Conservation (phyloP, 202 grass and related monocot species). For the Saccharum hybrid region DNA sequence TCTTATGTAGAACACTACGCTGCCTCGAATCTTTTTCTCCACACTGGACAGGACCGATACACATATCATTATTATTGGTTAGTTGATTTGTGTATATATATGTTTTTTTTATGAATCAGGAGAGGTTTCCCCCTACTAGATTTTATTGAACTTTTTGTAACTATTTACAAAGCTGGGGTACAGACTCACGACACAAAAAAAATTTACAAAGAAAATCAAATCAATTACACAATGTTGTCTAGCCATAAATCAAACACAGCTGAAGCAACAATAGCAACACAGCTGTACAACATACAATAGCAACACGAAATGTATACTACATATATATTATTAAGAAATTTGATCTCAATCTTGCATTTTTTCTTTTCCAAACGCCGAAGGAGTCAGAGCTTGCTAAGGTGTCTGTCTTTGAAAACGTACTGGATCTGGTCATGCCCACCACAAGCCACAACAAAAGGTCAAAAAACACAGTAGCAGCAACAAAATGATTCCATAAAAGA, state of each 20-base stretch:
- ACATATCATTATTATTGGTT: no score
- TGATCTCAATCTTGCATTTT: not conserved
- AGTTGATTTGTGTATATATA: no score
- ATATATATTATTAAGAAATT: not conserved
- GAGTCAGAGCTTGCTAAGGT: not conserved
- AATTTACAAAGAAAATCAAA: no score
- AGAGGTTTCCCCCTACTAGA: no score
- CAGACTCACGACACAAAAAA: no score
- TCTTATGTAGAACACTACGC: no score
- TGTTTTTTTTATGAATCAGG: not conserved
- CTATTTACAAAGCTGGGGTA: no score
- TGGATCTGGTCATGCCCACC: not conserved
- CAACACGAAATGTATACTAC: not conserved
- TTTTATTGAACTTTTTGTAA: no score
- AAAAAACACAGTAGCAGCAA: not conserved
- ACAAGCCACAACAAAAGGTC: slow-evolving; percentile 5
- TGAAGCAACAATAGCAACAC: not conserved
- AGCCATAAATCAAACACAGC: no score
- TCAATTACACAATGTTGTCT: no score
- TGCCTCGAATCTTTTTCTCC: no score
- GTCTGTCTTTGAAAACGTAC: slow-evolving; percentile 1
- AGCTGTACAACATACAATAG: not conserved
- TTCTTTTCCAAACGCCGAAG: slow-evolving; percentile 30
- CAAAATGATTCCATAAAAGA: slow-evolving; percentile 23
- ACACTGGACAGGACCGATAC: no score